Conservation (phyloP, 2,329 filamentous ascomycete genomes). For the Colletotrichum tabaci region DNA sequence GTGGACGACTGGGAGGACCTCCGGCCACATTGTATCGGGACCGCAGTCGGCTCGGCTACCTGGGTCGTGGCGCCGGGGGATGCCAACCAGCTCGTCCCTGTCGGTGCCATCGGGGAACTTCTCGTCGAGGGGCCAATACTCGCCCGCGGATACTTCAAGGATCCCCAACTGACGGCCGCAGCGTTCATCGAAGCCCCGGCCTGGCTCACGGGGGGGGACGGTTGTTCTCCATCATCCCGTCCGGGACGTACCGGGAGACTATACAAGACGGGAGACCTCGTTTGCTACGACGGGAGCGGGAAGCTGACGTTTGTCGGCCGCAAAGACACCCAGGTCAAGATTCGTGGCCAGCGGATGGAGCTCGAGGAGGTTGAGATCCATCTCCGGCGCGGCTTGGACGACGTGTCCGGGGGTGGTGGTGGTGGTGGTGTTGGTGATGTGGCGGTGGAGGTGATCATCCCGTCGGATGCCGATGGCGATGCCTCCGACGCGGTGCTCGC, state of each 20-base stretch:
- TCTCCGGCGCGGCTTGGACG: background rate
- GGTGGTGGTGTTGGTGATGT: slow-evolving; percentile 1
- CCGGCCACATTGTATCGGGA: slow-evolving; percentile 43
- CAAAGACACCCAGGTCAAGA: slow-evolving; percentile 48
- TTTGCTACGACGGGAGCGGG: slow-evolving; percentile 46
- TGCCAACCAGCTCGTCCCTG: slow-evolving; percentile 40
- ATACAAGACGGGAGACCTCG: slow-evolving; percentile 48
- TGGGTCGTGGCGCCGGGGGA: slow-evolving; percentile 45
- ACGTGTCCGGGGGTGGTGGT: background rate
- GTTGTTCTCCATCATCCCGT: slow-evolving; percentile 41
- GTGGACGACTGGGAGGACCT: background rate
- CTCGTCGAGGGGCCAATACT: slow-evolving; percentile 42
- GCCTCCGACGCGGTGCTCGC: background rate
- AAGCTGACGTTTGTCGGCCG: slow-evolving; percentile 47
- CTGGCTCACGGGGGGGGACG: slow-evolving; percentile 43
- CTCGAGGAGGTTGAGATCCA: slow-evolving; percentile 50
- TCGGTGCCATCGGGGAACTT: slow-evolving; percentile 45
- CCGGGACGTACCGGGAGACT: slow-evolving; percentile 16
- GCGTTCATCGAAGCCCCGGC: slow-evolving; percentile 25
- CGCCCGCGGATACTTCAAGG: slow-evolving; percentile 14
- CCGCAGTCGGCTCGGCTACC: slow-evolving; percentile 31
- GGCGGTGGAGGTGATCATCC: background rate
- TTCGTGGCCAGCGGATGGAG: slow-evolving; percentile 52
- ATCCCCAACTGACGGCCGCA: slow-evolving; percentile 9
- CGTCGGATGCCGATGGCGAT: background rate